Percentiles rank a stretch among this genome's conserved stretches.
Conservation (phyloP, 257 asterid genomes). For the Anisodus tanguticus region DNA sequence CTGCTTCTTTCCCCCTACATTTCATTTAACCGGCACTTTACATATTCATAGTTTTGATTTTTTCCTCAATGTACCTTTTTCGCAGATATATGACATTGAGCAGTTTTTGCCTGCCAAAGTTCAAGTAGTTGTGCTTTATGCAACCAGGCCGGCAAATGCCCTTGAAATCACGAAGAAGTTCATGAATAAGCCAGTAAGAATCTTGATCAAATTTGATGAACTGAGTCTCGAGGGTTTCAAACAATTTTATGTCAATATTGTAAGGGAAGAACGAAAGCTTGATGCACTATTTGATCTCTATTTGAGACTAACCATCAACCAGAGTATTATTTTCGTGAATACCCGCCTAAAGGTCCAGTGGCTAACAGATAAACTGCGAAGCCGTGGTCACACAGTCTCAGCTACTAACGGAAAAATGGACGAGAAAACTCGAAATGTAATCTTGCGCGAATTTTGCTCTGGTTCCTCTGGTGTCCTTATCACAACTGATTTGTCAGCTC, state of each 20-base stretch:
- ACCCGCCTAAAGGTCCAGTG: not conserved
- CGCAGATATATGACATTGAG: not conserved
- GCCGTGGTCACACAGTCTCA: not conserved
- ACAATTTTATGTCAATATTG: conserved; percentile 1
- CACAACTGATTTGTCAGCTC: not conserved
- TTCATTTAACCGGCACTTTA: not conserved
- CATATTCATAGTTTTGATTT: not conserved
- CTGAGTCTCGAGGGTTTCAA: not conserved
- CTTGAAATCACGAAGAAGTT: conserved; percentile 14
- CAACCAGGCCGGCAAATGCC: not conserved
- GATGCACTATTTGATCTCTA: not conserved
- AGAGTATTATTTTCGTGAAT: not conserved
- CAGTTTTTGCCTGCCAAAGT: not conserved
- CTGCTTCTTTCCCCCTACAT: not conserved
- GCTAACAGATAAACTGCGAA: conserved; percentile 8
- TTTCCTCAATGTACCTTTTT: not conserved
- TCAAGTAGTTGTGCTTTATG: not conserved
- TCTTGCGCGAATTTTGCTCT: not conserved
- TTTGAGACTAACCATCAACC: not conserved
- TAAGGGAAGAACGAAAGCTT: not conserved
- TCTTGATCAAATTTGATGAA: not conserved
- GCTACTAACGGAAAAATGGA: not conserved
- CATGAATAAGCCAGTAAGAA: not conserved
- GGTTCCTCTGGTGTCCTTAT: not conserved
- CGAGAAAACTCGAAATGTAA: not conserved